Conservation (phyloP, 306 rosid genomes). For the Luffa acutangula region DNA sequence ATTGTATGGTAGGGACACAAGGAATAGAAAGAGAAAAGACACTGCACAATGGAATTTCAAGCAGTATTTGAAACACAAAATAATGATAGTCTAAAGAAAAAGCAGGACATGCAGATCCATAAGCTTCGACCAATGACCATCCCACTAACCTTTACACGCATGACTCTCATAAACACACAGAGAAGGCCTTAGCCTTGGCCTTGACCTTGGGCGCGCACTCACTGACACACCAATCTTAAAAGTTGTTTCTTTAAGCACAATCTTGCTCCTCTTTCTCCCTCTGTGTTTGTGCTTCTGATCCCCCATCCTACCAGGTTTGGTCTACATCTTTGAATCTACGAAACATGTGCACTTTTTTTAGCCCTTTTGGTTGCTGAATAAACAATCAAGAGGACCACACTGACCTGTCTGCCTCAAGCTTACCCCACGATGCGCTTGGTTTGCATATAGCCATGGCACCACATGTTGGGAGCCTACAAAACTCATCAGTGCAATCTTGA, state of each 20-base stretch:
- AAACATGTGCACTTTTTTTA: not conserved
- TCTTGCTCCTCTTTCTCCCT: not conserved
- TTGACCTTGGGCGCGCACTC: not conserved
- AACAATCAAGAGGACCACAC: slow-evolving; percentile 13
- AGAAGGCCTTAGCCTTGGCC: not conserved
- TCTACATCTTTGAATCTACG: slow-evolving; percentile 2
- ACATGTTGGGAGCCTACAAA: slow-evolving; percentile 2
- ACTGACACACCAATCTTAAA: slow-evolving; percentile 1
- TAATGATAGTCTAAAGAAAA: not conserved
- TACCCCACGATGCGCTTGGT: not conserved
- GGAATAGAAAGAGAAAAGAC: slow-evolving; percentile 3
- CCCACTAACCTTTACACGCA: slow-evolving; percentile 7
- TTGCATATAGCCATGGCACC: slow-evolving; percentile 6
- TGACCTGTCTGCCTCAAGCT: slow-evolving; percentile 9
- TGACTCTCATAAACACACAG: not conserved
- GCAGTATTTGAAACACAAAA: not conserved
- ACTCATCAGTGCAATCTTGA: not conserved
- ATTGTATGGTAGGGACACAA: not conserved
- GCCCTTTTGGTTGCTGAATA: slow-evolving; percentile 8
- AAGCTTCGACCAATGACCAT: not conserved
- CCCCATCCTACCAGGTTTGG: not conserved
- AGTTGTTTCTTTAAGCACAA: slow-evolving; percentile 10
- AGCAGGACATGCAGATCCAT: slow-evolving; percentile 2
- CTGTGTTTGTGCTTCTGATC: not conserved
- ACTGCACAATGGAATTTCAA: not conserved